Conservation (phyloP, 2,329 filamentous ascomycete genomes). For the Tolypocladium tundrense region DNA sequence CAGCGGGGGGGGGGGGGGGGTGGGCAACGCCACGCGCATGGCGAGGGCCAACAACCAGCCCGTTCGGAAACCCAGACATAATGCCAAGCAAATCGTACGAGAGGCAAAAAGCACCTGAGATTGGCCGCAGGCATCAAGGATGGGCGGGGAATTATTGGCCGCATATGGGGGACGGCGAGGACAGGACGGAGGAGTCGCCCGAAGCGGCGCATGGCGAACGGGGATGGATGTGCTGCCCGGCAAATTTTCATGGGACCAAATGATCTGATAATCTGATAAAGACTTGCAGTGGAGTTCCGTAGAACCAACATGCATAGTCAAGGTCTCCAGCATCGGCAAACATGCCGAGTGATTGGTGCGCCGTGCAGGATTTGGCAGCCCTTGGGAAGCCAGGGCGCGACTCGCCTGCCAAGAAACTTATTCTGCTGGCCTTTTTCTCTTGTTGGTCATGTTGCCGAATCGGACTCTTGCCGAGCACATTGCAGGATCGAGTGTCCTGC, state of each 20-base stretch:
- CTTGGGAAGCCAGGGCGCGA: background rate
- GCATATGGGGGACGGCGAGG: background rate
- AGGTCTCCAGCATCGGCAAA: background rate
- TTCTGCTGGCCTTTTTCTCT: background rate
- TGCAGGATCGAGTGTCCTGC: background rate
- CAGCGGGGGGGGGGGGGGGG: background rate
- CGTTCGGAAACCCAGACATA: background rate
- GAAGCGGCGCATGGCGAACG: background rate
- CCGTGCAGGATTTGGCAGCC: background rate
- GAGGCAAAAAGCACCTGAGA: background rate
- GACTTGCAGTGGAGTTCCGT: background rate
- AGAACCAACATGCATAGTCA: background rate
- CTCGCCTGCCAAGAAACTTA: background rate
- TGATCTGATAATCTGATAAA: conserved; percentile 1
- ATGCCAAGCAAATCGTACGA: background rate
- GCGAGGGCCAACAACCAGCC: too few relatives aligned
- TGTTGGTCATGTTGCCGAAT: background rate
- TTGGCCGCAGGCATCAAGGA: background rate
- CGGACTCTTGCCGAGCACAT: background rate
- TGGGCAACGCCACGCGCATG: background rate
- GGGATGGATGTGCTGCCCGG: background rate
- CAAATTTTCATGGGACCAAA: background rate
- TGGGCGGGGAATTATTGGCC: background rate
- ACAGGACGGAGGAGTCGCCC: background rate
- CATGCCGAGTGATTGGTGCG: background rate